Evolutionary conservation across 306 rosid species (phyloP).

Genomic region (Cyclanthera cordifolia): DNA sequence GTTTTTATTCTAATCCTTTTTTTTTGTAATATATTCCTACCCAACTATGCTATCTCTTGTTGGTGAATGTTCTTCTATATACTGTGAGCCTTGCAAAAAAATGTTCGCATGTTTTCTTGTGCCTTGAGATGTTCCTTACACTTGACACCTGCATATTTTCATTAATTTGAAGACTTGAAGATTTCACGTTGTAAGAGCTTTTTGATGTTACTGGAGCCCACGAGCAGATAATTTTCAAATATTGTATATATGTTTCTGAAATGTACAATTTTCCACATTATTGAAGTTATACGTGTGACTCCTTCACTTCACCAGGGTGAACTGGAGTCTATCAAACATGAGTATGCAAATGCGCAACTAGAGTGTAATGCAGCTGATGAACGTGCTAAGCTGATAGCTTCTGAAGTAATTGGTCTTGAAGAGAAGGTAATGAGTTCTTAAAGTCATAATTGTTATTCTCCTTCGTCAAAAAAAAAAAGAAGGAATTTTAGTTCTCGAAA

Average conservation of each 20-base stretch:
- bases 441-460: background rate
- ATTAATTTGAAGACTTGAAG: background rate
- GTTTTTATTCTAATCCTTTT: too few relatives aligned
- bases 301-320: slow-evolving; percentile 43
- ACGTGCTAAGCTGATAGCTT: slow-evolving; percentile 86
- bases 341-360: slow-evolving; percentile 66
- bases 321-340: slow-evolving; percentile 61
- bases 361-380: slow-evolving; percentile 97
- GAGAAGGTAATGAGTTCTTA: slow-evolving; percentile 66
- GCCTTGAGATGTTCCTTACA: background rate
- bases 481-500: background rate
- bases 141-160: background rate
- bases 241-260: background rate
- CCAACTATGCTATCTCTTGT: too few relatives aligned
- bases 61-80: too few relatives aligned
- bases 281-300: slow-evolving; percentile 1
- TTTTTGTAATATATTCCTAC: too few relatives aligned
- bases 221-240: background rate
- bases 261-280: background rate
- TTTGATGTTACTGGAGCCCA: background rate
- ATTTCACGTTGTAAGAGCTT: background rate
- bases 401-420: slow-evolving; percentile 93
- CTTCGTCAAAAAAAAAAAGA: background rate
- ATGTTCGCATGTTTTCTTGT: too few relatives aligned
- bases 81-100: too few relatives aligned